phyloP scores from a whole-genome alignment of 2,329 filamentous ascomycete genomes.

The Rhexocercosporidium sp. region DNA sequence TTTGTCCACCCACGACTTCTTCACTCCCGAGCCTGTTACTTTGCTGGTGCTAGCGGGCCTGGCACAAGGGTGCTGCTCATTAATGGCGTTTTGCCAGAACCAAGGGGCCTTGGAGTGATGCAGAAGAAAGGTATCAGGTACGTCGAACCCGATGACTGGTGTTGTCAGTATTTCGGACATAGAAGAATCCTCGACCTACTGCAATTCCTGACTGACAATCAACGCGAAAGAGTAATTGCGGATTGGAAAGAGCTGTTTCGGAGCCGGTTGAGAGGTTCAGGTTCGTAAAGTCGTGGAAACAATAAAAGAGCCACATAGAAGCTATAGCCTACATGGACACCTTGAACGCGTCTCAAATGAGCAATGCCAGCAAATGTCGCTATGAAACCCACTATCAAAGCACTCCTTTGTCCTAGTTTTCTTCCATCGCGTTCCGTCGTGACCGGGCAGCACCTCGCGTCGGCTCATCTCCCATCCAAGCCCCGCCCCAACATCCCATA shows the following conservation, averaged over 20 bases:
- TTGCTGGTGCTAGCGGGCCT: too few species aligned
- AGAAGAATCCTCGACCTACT: constrained; percentile 55
- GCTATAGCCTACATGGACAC: constrained; percentile 3
- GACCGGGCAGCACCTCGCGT: not conserved
- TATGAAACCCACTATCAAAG: not conserved
- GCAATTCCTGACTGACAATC: constrained; percentile 57
- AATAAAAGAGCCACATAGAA: constrained; percentile 12
- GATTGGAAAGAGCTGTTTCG: constrained; percentile 53
- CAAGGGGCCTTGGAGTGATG: constrained; percentile 19
- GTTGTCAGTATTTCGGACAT: not conserved
- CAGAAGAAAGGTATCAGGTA: constrained; percentile 48
- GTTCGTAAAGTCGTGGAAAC: constrained; percentile 13
- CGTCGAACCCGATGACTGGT: not conserved
- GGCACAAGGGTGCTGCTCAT: constrained; percentile 45
- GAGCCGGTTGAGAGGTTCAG: constrained; percentile 52
- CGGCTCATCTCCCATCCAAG: not conserved
- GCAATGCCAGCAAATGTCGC: not conserved
- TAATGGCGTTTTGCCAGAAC: constrained; percentile 41
- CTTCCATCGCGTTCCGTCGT: not conserved
- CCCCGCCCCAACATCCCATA: not conserved
- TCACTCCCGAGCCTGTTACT: constrained; percentile 50
- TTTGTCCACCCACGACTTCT: constrained; percentile 50
- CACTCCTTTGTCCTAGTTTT: not conserved
- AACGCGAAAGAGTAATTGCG: constrained; percentile 51
- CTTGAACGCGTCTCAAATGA: not conserved